Base-by-base conservation (phyloP, 805 yeast species). In the Isabelozyma heimii region DNA sequence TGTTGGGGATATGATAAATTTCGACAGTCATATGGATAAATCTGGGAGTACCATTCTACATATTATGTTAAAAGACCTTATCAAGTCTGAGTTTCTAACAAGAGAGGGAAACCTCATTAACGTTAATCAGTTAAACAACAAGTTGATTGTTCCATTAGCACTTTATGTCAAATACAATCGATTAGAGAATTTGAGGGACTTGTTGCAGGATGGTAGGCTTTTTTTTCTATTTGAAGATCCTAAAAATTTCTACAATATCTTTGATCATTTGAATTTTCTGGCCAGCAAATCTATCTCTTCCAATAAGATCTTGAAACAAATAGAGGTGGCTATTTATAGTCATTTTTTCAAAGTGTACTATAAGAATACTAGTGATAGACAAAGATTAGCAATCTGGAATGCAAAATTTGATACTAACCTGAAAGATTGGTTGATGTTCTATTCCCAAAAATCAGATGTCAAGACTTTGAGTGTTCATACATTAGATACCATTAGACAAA, bases 21-120 rank as follows among this genome's bases (percentile, higher is more conserved):
- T 79, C 52, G 70, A 70, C 41, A 84, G 82, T 27, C 97, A 92
- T 60, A 69, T 81, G 7, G 97, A 92, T 60, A 65, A 62, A 17
- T 77, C 81, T 47, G 92, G 92, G 0, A 90, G 91, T 60, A 83
- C 94, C 0, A 60, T 92, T 3, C 67, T 92, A 30, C 98, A 92
- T 65, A 77, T 87, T 2, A 69, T 89, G 28, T 78, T 80, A 44
- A 76, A 77, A 12, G 76, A 79, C 13, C 63, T 88, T 27, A 47
- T 58, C 2, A 58, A 55, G 37, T 62, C 75, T 0, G 42, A 53
- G 14, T 44, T 73, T 14, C 58, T 71, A 24, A 27, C 56, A 10
- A 60, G 66, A 28, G 9, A 42, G 20, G 57, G 63, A 6, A 72
- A 73, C 40, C 64, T 75, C 5, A 50, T 73, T 14, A 57, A 72